Conservation (phyloP, 2,329 filamentous ascomycete genomes). For the Orbilia brochopaga region DNA sequence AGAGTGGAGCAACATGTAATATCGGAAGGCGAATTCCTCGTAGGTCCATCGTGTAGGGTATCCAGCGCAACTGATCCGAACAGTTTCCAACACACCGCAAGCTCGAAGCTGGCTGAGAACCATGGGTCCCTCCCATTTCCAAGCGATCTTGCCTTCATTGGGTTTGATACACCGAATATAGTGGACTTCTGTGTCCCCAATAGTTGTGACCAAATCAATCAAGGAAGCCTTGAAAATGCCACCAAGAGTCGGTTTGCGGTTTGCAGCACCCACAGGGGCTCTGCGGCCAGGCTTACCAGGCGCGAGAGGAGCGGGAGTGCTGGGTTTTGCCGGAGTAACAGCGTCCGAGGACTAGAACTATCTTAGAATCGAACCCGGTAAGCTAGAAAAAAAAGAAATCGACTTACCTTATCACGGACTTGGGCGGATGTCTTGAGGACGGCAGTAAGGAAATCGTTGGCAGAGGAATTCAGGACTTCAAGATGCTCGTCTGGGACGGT, state of each 20-base stretch:
- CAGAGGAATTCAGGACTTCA: conserved; percentile 83
- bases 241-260: conserved; percentile 94
- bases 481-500: conserved; percentile 98
- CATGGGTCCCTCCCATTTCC: conserved; percentile 99
- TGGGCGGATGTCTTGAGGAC: conserved; percentile 84
- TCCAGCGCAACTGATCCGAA: conserved; percentile 94
- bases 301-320: conserved; percentile 71
- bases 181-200: conserved; percentile 96
- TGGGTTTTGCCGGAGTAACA: conserved; percentile 51
- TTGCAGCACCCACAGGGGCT: conserved; percentile 81
- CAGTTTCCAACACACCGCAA: conserved; percentile 98
- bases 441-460: conserved; percentile 81
- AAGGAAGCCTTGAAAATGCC: conserved; percentile 98
- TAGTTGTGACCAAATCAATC: conserved; percentile 97
- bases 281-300: conserved; percentile 77
- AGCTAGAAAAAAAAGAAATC: conserved; percentile 55
- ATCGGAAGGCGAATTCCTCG: conserved; percentile 94
- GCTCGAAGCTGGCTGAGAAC: conserved; percentile 94
- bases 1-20: conserved; percentile 97
- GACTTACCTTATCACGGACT: conserved; percentile 80
- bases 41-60: conserved; percentile 99
- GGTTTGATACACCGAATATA: conserved; percentile 99
- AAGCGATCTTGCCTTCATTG: conserved; percentile 93
- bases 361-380: conserved; percentile 45
- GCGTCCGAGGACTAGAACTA: conserved; percentile 38